Conservation (phyloP, 1,284 basidiomycete genomes). For the Thelephora terrestris region DNA sequence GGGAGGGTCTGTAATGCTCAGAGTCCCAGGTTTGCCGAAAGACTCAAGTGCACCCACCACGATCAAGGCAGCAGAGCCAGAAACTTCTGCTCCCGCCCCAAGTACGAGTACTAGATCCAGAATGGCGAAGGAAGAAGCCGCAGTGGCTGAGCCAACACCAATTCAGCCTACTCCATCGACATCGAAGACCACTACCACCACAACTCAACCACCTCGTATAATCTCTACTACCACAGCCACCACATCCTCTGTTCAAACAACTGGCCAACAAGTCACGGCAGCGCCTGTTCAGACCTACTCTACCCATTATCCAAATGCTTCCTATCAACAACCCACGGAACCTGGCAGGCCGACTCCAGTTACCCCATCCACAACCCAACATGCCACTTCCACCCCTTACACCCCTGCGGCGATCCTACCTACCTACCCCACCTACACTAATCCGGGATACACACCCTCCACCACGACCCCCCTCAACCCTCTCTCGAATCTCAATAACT, state of each 20-base stretch:
- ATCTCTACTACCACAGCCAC: not conserved
- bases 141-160: slow-evolving; percentile 3
- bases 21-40: slow-evolving; percentile 11
- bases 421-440: slow-evolving; percentile 8
- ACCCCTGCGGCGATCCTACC: slow-evolving; percentile 1
- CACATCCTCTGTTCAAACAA: not conserved
- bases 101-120: slow-evolving; percentile 5
- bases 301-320: slow-evolving; percentile 36
- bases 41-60: slow-evolving; percentile 8
- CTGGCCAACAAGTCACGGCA: not conserved
- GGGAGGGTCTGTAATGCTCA: slow-evolving; percentile 7
- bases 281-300: slow-evolving; percentile 11
- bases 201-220: not conserved
- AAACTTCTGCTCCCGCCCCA: slow-evolving; percentile 8
- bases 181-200: slow-evolving; percentile 5
- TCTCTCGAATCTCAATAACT: no score
- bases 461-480: not conserved
- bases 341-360: slow-evolving; percentile 12
- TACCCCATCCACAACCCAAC: not conserved
- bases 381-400: not conserved
- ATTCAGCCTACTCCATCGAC: slow-evolving; percentile 8
- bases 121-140: no score
- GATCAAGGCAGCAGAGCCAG: slow-evolving; percentile 4
- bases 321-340: slow-evolving; percentile 28
- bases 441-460: slow-evolving; percentile 11